These are phyloP conservation scores for Gentiana dahurica DNA, from an alignment of 257 asterid species.

Conservation along the genomic window DNA sequence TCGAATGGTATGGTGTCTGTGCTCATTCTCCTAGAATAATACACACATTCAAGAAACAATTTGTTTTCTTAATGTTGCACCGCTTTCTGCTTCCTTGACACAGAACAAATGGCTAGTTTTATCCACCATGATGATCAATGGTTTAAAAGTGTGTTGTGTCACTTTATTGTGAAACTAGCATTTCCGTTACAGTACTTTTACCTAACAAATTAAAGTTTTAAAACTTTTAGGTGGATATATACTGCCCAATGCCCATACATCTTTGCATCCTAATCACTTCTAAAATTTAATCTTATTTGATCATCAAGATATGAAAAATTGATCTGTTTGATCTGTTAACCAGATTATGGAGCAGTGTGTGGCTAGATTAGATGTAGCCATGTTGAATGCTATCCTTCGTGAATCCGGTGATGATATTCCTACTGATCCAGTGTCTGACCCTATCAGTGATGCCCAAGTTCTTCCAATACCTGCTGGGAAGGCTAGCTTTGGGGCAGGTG, in stretches of 20 bases:
- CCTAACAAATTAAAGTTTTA: too few relatives aligned
- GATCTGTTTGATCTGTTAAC: constrained; percentile 8
- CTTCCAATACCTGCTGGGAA: constrained; percentile 75
- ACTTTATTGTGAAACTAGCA: too few relatives aligned
- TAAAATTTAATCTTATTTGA: neutral
- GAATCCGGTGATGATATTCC: constrained; percentile 76
- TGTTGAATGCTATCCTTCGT: constrained; percentile 80
- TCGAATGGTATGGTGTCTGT: constrained; percentile 42
- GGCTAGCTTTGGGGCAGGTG: constrained; percentile 87
- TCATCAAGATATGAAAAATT: neutral
- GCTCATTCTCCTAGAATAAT: constrained; percentile 5
- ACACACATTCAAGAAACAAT: neutral
- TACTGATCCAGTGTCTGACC: constrained; percentile 83
- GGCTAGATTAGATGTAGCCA: constrained; percentile 73
- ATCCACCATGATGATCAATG: too few relatives aligned
- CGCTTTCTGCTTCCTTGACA: neutral
- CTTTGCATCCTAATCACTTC: neutral
- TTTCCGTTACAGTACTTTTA: too few relatives aligned
- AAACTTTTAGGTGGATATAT: too few relatives aligned
- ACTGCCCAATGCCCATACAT: too few relatives aligned
- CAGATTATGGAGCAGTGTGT: constrained; percentile 79
- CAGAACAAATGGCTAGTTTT: too few relatives aligned
- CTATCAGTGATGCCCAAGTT: constrained; percentile 63
- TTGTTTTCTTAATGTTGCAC: neutral
- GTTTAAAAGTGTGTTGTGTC: too few relatives aligned